phyloP scores from a whole-genome alignment of 768 basidiomycete species.

The Tylopilus subfusipes region DNA sequence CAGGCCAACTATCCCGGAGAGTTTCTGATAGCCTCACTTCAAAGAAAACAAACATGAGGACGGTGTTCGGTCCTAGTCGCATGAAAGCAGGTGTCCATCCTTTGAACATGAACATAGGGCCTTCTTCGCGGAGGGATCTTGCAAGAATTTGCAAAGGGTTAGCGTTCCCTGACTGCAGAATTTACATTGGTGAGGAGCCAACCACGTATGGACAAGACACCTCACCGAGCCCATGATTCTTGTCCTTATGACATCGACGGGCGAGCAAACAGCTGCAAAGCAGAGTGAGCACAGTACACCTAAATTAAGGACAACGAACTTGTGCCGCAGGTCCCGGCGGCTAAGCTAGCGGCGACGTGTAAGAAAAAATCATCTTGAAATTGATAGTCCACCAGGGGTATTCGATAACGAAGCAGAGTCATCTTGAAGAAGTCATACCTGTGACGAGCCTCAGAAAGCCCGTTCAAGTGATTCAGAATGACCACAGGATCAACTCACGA shows the following conservation, averaged over 20 bases:
- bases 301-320: constrained; percentile 43
- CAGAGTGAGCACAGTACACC: constrained; percentile 2
- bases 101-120: constrained; percentile 75
- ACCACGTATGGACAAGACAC: constrained; percentile 6
- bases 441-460: constrained; percentile 5
- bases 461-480: background rate
- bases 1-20: background rate
- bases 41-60: constrained; percentile 81
- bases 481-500: constrained; percentile 51
- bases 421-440: constrained; percentile 80
- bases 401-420: constrained; percentile 45
- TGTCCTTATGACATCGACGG: constrained; percentile 72
- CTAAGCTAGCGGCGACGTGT: constrained; percentile 63
- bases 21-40: constrained; percentile 47
- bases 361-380: constrained; percentile 62
- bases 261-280: constrained; percentile 66
- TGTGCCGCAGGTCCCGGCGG: constrained; percentile 74
- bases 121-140: constrained; percentile 67
- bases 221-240: constrained; percentile 74
- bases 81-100: constrained; percentile 90
- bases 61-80: constrained; percentile 78
- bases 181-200: constrained; percentile 1
- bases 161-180: constrained; percentile 46
- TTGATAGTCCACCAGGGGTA: constrained; percentile 58
- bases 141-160: constrained; percentile 50